phyloP scores from a whole-genome alignment of 176 grass and related monocot species.

The Aegilops bicornis region DNA sequence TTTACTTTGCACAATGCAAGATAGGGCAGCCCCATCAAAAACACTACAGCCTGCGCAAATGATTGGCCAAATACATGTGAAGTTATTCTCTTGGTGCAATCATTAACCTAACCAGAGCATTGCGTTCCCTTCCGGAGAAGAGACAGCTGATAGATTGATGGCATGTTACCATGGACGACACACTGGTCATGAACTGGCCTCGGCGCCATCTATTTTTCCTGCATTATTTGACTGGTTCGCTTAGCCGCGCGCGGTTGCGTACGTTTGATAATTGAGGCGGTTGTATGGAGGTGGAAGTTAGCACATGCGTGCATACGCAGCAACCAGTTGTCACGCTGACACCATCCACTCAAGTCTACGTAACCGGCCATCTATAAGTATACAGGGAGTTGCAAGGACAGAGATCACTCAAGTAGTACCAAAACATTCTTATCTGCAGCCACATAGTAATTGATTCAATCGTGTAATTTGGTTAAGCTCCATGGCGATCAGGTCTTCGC shows the following conservation, averaged over 20 bases:
- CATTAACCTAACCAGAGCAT: not conserved
- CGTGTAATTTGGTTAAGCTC: not conserved
- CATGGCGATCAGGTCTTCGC: slow-evolving; percentile 1
- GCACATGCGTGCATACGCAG: slow-evolving; percentile 28
- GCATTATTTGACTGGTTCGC: not conserved
- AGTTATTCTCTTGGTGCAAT: not conserved
- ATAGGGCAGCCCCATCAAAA: not conserved
- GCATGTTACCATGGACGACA: slow-evolving; percentile 12
- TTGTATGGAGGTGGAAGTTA: slow-evolving; percentile 24
- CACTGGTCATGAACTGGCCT: slow-evolving; percentile 4
- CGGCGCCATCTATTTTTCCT: not conserved
- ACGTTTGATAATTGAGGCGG: not conserved
- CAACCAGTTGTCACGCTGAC: slow-evolving; percentile 10
- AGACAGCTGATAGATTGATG: not conserved
- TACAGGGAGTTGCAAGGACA: not conserved
- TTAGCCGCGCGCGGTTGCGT: not conserved
- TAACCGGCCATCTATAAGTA: slow-evolving; percentile 12
- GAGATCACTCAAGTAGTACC: not conserved
- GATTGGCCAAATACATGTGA: not conserved
- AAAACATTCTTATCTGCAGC: not conserved
- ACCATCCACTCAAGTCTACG: not conserved
- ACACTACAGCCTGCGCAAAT: not conserved
- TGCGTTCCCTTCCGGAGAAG: not conserved
- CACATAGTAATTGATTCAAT: not conserved
- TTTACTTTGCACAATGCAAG: not conserved